These are phyloP conservation scores for Oidiodendron maius DNA, from an alignment of 495 filamentous ascomycete genomes.

Conservation along the genomic window DNA sequence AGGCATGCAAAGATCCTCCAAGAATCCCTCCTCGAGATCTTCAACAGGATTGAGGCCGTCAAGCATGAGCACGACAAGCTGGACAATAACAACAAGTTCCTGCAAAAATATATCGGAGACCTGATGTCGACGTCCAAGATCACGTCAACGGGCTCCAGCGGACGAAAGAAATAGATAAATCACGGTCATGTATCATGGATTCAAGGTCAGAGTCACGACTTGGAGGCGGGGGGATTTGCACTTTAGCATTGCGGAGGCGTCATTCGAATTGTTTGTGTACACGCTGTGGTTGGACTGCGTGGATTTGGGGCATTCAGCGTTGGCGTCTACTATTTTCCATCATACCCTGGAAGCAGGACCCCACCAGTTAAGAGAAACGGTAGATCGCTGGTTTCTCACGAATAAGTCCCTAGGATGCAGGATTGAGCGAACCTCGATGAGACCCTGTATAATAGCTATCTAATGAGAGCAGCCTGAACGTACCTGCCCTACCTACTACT, in stretches of 20 bases:
- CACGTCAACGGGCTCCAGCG: constrained; percentile 45
- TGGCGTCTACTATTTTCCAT: constrained; percentile 15
- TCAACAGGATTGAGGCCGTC: constrained; percentile 91
- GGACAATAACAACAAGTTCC: constrained; percentile 87
- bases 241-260: constrained; percentile 8
- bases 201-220: constrained; percentile 1
- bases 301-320: constrained; percentile 18
- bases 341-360: constrained; percentile 17
- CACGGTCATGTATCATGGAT: too few relatives aligned
- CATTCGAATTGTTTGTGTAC: constrained; percentile 7
- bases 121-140: constrained; percentile 79
- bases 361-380: constrained; percentile 1
- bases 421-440: not conserved
- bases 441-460: constrained; percentile 12
- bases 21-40: constrained; percentile 77
- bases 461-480: constrained; percentile 10
- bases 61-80: constrained; percentile 91
- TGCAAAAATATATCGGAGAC: constrained; percentile 86
- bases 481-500: too few relatives aligned
- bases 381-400: not conserved
- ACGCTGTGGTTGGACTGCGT: not conserved
- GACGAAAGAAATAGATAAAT: constrained; percentile 41
- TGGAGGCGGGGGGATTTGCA: not conserved
- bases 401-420: not conserved
- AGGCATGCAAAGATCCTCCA: constrained; percentile 88